Conservation (phyloP, 352 stramenopile species). For the Aphanomyces astaci region DNA sequence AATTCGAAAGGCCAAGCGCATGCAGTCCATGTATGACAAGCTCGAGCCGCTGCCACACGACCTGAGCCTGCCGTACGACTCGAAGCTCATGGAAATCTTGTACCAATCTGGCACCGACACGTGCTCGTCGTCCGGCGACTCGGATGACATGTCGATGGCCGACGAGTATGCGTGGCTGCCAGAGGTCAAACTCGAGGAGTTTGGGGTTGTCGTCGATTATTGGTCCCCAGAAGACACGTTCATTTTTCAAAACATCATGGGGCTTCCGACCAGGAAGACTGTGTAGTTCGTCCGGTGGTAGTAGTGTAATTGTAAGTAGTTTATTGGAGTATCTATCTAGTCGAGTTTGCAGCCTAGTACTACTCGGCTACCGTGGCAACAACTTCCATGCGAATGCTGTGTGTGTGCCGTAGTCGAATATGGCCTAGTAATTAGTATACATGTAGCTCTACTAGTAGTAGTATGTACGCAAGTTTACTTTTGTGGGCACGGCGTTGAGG, state of each 20-base stretch:
- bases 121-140: background rate
- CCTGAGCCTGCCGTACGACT: background rate
- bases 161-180: background rate
- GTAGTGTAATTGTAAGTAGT: background rate
- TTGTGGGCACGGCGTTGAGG: too few relatives aligned
- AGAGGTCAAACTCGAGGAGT: background rate
- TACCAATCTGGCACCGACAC: background rate
- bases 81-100: background rate
- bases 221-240: slow-evolving; percentile 10
- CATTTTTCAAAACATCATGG: slow-evolving; percentile 19
- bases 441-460: too few relatives aligned
- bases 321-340: too few relatives aligned
- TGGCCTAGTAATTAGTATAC: too few relatives aligned
- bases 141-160: background rate
- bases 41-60: too few relatives aligned
- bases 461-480: too few relatives aligned
- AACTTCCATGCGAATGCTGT: too few relatives aligned
- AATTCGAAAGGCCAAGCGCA: slow-evolving; percentile 15
- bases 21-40: background rate
- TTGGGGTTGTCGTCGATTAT: background rate
- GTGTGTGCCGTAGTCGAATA: too few relatives aligned
- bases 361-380: too few relatives aligned
- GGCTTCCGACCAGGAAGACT: background rate
- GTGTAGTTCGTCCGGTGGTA: background rate
- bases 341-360: too few relatives aligned